These are phyloP conservation scores for Solanum hybrid DNA, from an alignment of 305 asterid species.

Conservation along the genomic window DNA sequence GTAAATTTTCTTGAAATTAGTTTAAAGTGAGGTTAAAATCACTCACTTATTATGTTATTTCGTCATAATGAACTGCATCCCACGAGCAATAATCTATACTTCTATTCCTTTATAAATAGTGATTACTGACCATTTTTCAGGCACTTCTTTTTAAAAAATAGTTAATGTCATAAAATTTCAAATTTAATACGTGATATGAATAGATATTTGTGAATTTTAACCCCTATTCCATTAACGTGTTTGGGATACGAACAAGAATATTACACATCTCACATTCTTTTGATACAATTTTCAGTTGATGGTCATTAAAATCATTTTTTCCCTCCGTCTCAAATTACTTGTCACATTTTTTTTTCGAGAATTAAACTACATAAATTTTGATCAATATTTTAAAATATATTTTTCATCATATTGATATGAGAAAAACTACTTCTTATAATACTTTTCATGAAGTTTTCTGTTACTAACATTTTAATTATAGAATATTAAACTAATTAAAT, in stretches of 20 bases:
- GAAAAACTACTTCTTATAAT: fast-evolving
- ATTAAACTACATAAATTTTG: background rate
- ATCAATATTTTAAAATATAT: fast-evolving
- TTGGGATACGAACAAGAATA: background rate
- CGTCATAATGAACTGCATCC: background rate
- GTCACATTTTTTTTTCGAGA: background rate
- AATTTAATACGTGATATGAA: fast-evolving
- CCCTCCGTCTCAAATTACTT: background rate
- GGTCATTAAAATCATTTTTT: background rate
- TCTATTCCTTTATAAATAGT: background rate
- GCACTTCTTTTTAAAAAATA: fast-evolving
- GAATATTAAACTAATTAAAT: background rate
- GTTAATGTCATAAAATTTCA: background rate
- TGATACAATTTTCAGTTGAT: background rate
- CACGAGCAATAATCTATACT: fast-evolving
- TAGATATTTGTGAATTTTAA: background rate
- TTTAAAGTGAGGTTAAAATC: background rate
- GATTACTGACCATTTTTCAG: too few relatives aligned
- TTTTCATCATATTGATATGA: background rate
- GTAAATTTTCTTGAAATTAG: background rate
- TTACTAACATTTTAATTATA: background rate
- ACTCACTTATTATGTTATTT: fast-evolving
- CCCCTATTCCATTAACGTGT: fast-evolving
- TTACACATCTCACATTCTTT: background rate
- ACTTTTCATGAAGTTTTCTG: fast-evolving